phyloP scores from a whole-genome alignment of 352 stramenopile species.

The Saprolegnia parasitica region DNA sequence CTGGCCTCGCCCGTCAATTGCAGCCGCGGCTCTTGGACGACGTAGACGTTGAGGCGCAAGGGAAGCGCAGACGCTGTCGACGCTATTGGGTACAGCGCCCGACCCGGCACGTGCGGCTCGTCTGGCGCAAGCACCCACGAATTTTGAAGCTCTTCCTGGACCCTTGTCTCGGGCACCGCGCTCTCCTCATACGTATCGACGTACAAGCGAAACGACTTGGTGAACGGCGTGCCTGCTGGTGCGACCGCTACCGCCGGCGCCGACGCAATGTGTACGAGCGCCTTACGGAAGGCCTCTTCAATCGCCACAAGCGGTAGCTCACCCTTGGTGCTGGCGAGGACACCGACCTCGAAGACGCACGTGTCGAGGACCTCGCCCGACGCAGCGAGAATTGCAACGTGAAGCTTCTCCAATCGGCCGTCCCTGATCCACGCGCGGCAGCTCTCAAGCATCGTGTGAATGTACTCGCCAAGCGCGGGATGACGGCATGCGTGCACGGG shows the following conservation, averaged over 20 bases:
- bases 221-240: constrained; percentile 15
- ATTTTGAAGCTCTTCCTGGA: constrained; percentile 42
- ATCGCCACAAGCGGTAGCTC: constrained; percentile 44
- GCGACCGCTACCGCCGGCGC: constrained; percentile 29
- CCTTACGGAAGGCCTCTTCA: constrained; percentile 56
- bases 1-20: not conserved
- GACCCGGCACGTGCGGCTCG: not conserved
- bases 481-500: constrained; percentile 77
- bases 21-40: constrained; percentile 3
- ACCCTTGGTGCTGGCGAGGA: constrained; percentile 28
- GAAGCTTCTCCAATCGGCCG: constrained; percentile 64
- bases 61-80: constrained; percentile 14
- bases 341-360: constrained; percentile 45
- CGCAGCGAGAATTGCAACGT: constrained; percentile 49
- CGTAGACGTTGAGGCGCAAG: constrained; percentile 23
- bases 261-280: constrained; percentile 53
- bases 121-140: constrained; percentile 63
- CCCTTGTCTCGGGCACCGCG: constrained; percentile 33
- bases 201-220: constrained; percentile 64
- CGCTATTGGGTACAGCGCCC: constrained; percentile 6
- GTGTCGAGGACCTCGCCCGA: constrained; percentile 44
- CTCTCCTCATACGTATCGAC: constrained; percentile 54
- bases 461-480: constrained; percentile 67
- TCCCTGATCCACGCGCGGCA: constrained; percentile 55
- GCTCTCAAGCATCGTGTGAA: constrained; percentile 61